These are phyloP conservation scores for Komagataella pastoris DNA, from an alignment of 805 yeast genomes.

Conservation along the genomic window DNA sequence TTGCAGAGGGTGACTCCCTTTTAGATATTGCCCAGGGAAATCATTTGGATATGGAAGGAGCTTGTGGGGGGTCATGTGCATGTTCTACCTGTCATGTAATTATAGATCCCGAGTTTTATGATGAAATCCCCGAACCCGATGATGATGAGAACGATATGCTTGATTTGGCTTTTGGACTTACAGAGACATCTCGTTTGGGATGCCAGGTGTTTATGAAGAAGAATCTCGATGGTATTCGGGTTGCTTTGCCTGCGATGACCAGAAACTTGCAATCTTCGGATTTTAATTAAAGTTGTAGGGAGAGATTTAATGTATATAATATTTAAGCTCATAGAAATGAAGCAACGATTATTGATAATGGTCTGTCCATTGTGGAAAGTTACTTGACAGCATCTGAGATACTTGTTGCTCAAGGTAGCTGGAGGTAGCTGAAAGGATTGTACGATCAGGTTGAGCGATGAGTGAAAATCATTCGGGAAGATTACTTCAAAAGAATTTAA, in stretches of 20 bases:
- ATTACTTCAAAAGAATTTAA: no score
- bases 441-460: neutral
- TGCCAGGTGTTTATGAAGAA: slow-evolving; percentile 87
- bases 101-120: slow-evolving; percentile 91
- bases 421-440: no score
- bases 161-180: slow-evolving; percentile 92
- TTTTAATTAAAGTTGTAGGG: slow-evolving; percentile 27
- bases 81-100: slow-evolving; percentile 97
- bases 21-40: slow-evolving; percentile 92
- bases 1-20: slow-evolving; percentile 82
- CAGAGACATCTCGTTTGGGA: slow-evolving; percentile 93
- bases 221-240: slow-evolving; percentile 85
- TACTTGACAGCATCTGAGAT: neutral
- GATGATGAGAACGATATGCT: slow-evolving; percentile 98
- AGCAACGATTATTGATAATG: neutral
- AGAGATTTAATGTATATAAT: neutral
- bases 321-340: neutral
- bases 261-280: slow-evolving; percentile 79
- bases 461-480: no score
- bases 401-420: neutral
- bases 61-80: slow-evolving; percentile 98
- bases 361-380: neutral
- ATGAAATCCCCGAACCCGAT: slow-evolving; percentile 82
- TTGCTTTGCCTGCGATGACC: slow-evolving; percentile 96
- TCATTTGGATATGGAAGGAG: slow-evolving; percentile 89